Base-by-base conservation (phyloP, 495 filamentous ascomycete genomes). In the Podospora didyma region DNA sequence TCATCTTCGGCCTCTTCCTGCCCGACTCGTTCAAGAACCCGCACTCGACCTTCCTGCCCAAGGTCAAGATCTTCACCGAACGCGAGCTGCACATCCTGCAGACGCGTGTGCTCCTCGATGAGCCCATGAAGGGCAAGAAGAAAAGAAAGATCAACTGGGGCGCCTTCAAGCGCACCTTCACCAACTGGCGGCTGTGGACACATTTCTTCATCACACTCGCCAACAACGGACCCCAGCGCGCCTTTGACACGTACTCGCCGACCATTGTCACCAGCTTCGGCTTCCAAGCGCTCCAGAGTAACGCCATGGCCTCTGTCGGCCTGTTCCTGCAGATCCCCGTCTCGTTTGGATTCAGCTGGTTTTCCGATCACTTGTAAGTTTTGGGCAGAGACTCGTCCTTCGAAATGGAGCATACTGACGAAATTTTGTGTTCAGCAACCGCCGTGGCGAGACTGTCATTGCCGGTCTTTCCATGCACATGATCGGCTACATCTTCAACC, bases 1-100 rank as follows among this genome's bases (percentile, higher is more conserved):
- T 79, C 26, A 21, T 82, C 20, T 78, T 83, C 50, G 72, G 77
- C 23, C 67, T 80, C 7, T 63, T 78, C 21, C 70, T 83, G 0
- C 81, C 82, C 2, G 73, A 75, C 65, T 85, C 26, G 75, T 85
- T 51, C 81, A 75, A 1, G 5, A 72, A 70, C 11, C 76, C 68
- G 0, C 73, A 73, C 37, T 70, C 79, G 0, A 64, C 79, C 14
- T 75, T 79, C 41, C 60, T 72, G 34, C 67, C 74, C 47, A 71
- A 24, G 55, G 68, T 75, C 37, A 59, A 41, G 16, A 57, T 69
- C 23, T 73, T 75, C 46, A 68, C 47, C 47, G 54, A 65, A 34
- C 65, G 71, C 1, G 73, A 76, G 52, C 60, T 69, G 19, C 65
- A 75, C 57, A 72, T 76, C 52, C 58, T 76, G 10, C 59, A 62